A percentile compares a stretch with the other conserved stretches of the same genome.
Conservation (phyloP, 2,329 filamentous ascomycete species). For the Calonectria montana region DNA sequence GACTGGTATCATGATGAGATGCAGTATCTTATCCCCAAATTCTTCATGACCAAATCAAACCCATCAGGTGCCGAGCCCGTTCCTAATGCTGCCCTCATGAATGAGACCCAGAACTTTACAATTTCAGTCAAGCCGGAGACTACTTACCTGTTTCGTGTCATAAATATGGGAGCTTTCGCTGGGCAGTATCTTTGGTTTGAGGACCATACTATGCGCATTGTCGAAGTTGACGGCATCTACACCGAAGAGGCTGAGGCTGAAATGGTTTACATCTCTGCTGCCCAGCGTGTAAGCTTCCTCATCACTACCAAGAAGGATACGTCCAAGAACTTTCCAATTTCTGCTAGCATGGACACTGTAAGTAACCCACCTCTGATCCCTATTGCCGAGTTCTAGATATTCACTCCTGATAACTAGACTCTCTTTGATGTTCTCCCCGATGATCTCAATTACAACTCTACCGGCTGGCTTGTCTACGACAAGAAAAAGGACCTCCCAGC, state of each 20-base stretch:
- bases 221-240: slow-evolving; percentile 81
- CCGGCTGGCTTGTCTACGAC: slow-evolving; percentile 72
- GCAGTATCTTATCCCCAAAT: slow-evolving; percentile 56
- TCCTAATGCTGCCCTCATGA: slow-evolving; percentile 76
- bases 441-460: slow-evolving; percentile 75
- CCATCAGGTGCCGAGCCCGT: slow-evolving; percentile 72
- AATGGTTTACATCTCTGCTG: slow-evolving; percentile 74
- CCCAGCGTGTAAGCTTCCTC: slow-evolving; percentile 74
- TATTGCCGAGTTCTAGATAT: not conserved
- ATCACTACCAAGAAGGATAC: slow-evolving; percentile 73
- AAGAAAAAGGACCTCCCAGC: slow-evolving; percentile 56
- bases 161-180: slow-evolving; percentile 80
- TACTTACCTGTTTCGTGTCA: slow-evolving; percentile 78
- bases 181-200: slow-evolving; percentile 76
- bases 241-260: slow-evolving; percentile 69
- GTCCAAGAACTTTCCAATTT: slow-evolving; percentile 73
- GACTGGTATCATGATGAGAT: slow-evolving; percentile 78
- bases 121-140: slow-evolving; percentile 72
- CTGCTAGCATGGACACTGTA: slow-evolving; percentile 76
- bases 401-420: slow-evolving; percentile 52
- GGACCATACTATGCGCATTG: slow-evolving; percentile 73
- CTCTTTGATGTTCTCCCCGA: slow-evolving; percentile 77
- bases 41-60: slow-evolving; percentile 68
- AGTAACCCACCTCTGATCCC: slow-evolving; percentile 23
- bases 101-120: slow-evolving; percentile 73